Conservation (phyloP, 1,284 basidiomycete species). For the Sanguinoderma infundibulare region DNA sequence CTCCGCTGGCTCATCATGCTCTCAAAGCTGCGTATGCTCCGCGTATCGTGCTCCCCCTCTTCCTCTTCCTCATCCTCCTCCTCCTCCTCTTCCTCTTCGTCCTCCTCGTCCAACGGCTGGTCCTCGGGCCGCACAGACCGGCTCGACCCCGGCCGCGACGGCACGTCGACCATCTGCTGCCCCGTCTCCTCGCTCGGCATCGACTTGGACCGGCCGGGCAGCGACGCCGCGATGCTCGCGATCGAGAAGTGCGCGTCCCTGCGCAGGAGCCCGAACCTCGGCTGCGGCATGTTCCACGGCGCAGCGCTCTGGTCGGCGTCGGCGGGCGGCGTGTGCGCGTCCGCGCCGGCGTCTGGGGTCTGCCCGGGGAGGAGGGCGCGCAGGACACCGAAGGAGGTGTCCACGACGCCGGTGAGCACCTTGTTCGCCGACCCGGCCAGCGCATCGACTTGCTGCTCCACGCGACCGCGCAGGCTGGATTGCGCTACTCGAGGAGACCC, state of each 20-base stretch:
- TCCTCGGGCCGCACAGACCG: conserved; percentile 41
- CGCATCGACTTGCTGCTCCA: conserved; percentile 84
- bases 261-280: conserved; percentile 66
- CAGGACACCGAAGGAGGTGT: conserved; percentile 82
- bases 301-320: conserved; percentile 34
- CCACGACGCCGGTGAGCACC: conserved; percentile 84
- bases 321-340: conserved; percentile 31
- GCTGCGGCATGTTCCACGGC: conserved; percentile 38
- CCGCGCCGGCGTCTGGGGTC: conserved; percentile 30
- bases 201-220: conserved; percentile 45
- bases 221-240: conserved; percentile 73
- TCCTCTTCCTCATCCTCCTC: conserved; percentile 43
- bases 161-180: conserved; percentile 70
- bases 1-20: conserved; percentile 71
- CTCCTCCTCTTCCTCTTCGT: conserved; percentile 36
- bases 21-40: conserved; percentile 82
- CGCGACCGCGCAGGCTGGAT: conserved; percentile 68
- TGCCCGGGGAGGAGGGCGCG: conserved; percentile 60
- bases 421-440: conserved; percentile 85
- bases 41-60: conserved; percentile 51
- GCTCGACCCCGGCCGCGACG: conserved; percentile 57
- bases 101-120: conserved; percentile 38
- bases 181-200: conserved; percentile 54
- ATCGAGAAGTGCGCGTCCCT: conserved; percentile 82
- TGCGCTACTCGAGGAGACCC: conserved; percentile 39